These are phyloP conservation scores for Notholithocarpus densiflorus DNA, from an alignment of 306 rosid species.

Conservation along the genomic window DNA sequence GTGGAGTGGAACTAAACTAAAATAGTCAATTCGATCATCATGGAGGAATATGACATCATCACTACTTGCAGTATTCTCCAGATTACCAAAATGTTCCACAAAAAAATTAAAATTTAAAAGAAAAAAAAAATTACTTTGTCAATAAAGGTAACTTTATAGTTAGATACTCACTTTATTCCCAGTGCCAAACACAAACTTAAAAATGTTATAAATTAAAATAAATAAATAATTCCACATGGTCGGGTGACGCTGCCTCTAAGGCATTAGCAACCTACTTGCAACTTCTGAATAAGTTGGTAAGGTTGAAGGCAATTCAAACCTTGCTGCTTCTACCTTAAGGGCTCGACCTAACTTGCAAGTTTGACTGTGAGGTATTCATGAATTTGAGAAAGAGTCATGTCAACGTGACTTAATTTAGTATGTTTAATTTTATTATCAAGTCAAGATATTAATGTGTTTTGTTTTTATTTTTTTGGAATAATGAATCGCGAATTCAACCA, in stretches of 20 bases:
- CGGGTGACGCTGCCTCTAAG: background rate
- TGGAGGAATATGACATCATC: constrained; percentile 41
- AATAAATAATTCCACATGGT: constrained; percentile 24
- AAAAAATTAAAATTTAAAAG: too few relatives aligned
- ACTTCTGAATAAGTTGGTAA: background rate
- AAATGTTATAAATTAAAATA: background rate
- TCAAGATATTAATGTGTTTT: too few relatives aligned
- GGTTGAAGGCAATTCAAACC: background rate
- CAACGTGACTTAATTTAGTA: too few relatives aligned
- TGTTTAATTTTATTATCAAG: too few relatives aligned
- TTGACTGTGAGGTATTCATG: too few relatives aligned
- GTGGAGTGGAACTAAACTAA: constrained; percentile 9
- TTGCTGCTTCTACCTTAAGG: too few relatives aligned
- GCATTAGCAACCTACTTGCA: background rate
- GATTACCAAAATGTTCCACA: background rate
- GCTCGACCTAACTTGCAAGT: too few relatives aligned
- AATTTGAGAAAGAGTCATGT: too few relatives aligned
- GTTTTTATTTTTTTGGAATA: too few relatives aligned
- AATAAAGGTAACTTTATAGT: constrained; percentile 13
- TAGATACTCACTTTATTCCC: constrained; percentile 6
- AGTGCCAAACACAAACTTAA: background rate
- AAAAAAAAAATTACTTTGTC: background rate
- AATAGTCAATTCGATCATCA: constrained; percentile 11
- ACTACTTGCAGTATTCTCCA: constrained; percentile 14
- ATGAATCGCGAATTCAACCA: too few relatives aligned